Base-by-base conservation (phyloP, 2,329 filamentous ascomycete genomes). In the Pleoardoris graminearum region DNA sequence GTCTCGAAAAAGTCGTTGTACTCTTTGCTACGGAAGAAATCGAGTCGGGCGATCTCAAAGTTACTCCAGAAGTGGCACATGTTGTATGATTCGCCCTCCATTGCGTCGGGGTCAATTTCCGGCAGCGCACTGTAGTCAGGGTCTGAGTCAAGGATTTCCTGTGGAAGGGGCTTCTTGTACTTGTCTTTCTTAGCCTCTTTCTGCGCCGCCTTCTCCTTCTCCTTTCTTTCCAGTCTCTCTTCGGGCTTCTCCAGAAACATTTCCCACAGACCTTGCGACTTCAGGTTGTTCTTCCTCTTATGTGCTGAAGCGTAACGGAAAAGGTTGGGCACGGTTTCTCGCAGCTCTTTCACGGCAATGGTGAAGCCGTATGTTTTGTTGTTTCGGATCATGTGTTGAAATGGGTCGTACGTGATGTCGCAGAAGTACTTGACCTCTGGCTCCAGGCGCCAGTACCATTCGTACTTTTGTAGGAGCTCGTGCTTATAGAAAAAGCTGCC, bases 11-110 rank as follows among this genome's bases (percentile, higher is more conserved):
- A 99, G 61, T 97, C 94, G 65, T 96, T 89, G 72, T 99, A 99
- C 70, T 91, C 89, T 77, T 96, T 93, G 79, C 92, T 97, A 64
- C 94, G 86, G 83, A 97, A 97, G 85, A 91, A 99, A 77, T 90
- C 88, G 55, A 99, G 83, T 54, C 87, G 86, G 12, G 94, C 94
- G 77, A 99, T 99, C 76, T 99, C 94, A 63, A 99, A 99, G 75
- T 99, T 99, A 74, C 91, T 96, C 94, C 94, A 99, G 80, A 97
- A 99, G 79, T 99, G 94, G 74, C 94, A 99, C 94, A 99, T 99
- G 78, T 99, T 99, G 81, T 99, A 99, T 66, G 87, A 90, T 74
- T 99, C 94, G 58, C 91, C 91, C 71, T 97, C 93, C 94, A 99
- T 99, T 36, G 87, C 84, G 69, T 97, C 92, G 0, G 88, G 86